phyloP scores from a whole-genome alignment of 495 filamentous ascomycete genomes.

The Aspergillus cavernicola region DNA sequence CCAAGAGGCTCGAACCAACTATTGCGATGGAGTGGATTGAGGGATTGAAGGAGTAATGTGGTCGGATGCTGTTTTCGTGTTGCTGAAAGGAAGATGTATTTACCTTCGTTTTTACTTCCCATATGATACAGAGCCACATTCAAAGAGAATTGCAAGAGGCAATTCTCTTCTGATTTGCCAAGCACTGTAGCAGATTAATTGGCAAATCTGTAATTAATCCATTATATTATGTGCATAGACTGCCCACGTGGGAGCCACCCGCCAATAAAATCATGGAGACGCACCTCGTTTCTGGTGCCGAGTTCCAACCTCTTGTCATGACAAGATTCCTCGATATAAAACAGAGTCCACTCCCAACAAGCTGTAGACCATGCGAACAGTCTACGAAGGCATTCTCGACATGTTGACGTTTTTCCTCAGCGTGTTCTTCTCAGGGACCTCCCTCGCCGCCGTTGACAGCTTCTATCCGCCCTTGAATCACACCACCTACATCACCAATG shows the following conservation, averaged over 20 bases:
- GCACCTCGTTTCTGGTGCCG: not conserved
- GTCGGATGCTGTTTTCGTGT: no score
- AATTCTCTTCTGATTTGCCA: no score
- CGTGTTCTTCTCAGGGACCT: not conserved
- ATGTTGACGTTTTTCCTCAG: slow-evolving; percentile 5
- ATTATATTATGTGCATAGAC: no score
- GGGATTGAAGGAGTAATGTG: no score
- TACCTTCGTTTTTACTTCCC: no score
- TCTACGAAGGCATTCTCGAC: slow-evolving; percentile 11
- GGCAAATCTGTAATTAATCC: no score
- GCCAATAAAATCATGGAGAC: not conserved
- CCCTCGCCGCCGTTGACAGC: slow-evolving; percentile 23
- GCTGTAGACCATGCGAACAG: not conserved
- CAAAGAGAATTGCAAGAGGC: no score
- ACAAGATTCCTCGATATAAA: not conserved
- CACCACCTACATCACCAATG: slow-evolving; percentile 36
- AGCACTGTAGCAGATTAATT: no score
- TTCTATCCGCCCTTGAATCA: slow-evolving; percentile 42
- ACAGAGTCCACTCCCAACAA: no score
- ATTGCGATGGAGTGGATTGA: slow-evolving; percentile 27
- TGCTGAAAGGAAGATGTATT: no score
- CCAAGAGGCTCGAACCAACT: slow-evolving; percentile 27
- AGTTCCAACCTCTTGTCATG: not conserved
- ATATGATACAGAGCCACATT: no score
- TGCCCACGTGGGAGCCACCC: not conserved